Conservation (phyloP, 148 eudicot genomes). For the Beta vulgaris region DNA sequence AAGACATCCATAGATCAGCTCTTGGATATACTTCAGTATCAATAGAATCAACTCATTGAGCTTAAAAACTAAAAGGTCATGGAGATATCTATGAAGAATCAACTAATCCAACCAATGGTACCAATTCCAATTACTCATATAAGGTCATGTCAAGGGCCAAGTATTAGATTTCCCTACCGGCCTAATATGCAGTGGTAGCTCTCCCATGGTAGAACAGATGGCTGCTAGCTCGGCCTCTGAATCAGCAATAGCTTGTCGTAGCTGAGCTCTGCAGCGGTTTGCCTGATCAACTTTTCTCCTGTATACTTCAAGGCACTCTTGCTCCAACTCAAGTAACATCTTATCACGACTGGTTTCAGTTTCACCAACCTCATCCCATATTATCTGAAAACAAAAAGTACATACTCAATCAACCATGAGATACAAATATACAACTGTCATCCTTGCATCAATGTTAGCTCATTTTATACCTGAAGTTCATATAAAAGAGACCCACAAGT, state of each 20-base stretch:
- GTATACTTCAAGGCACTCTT: constrained; percentile 61
- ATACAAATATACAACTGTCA: constrained; percentile 7
- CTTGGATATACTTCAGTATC: neutral
- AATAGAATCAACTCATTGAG: too few relatives aligned
- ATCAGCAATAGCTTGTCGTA: constrained; percentile 65
- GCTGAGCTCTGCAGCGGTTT: constrained; percentile 53
- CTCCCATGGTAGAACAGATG: constrained; percentile 57
- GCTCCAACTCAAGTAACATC: constrained; percentile 58
- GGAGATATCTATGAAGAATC: neutral
- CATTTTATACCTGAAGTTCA: constrained; percentile 41
- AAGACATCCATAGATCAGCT: neutral
- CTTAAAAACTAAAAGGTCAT: neutral
- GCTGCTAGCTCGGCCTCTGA: constrained; percentile 61
- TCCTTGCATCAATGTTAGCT: neutral
- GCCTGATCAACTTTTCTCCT: constrained; percentile 62
- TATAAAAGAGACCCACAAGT: constrained; percentile 52
- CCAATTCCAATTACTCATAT: neutral
- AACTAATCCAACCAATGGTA: neutral
- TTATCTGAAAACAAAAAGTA: constrained; percentile 33
- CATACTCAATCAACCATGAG: neutral
- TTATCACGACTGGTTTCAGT: constrained; percentile 47
- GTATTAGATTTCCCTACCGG: constrained; percentile 31
- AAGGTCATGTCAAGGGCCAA: neutral
- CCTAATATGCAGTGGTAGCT: constrained; percentile 49
- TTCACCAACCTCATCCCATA: constrained; percentile 73